Percentiles rank a stretch among this genome's conserved stretches.
phyloP scores from a whole-genome alignment of 768 basidiomycete species.

The Chiua virens region DNA sequence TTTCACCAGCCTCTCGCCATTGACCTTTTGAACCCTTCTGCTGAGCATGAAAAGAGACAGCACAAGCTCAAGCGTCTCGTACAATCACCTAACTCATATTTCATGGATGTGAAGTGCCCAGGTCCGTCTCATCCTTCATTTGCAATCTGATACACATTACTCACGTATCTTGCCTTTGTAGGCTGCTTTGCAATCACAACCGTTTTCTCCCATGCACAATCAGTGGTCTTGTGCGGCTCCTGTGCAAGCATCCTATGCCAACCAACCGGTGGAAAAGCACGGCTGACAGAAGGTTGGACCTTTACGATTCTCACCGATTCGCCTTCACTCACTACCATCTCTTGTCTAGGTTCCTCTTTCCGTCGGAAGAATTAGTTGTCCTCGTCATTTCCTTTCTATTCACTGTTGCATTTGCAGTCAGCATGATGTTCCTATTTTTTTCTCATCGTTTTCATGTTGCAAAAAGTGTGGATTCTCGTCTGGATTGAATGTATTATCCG shows the following conservation, averaged over 20 bases:
- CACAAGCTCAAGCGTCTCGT: constrained; percentile 99
- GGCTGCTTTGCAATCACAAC: constrained; percentile 95
- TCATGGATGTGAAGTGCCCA: constrained; percentile 99
- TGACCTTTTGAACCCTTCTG: constrained; percentile 95
- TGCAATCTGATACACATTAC: background rate
- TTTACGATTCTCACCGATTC: background rate
- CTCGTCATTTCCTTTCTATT: background rate
- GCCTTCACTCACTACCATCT: constrained; percentile 11
- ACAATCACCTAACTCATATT: constrained; percentile 97
- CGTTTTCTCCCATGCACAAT: constrained; percentile 99
- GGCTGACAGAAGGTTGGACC: constrained; percentile 91
- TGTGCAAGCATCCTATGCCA: constrained; percentile 97
- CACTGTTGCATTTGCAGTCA: constrained; percentile 3
- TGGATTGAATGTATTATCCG: constrained; percentile 11
- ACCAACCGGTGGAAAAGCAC: constrained; percentile 96
- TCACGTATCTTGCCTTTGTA: constrained; percentile 27
- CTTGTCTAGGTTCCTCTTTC: constrained; percentile 86
- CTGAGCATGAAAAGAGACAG: constrained; percentile 79
- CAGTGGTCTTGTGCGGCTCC: constrained; percentile 89
- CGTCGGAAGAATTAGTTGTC: constrained; percentile 82
- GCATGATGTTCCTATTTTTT: background rate
- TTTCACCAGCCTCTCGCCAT: constrained; percentile 86
- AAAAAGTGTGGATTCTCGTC: constrained; percentile 14
- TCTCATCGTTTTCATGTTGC: background rate
- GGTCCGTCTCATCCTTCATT: constrained; percentile 49